Conservation (phyloP, 2,329 filamentous ascomycete genomes). For the Bipolaris victoriae region DNA sequence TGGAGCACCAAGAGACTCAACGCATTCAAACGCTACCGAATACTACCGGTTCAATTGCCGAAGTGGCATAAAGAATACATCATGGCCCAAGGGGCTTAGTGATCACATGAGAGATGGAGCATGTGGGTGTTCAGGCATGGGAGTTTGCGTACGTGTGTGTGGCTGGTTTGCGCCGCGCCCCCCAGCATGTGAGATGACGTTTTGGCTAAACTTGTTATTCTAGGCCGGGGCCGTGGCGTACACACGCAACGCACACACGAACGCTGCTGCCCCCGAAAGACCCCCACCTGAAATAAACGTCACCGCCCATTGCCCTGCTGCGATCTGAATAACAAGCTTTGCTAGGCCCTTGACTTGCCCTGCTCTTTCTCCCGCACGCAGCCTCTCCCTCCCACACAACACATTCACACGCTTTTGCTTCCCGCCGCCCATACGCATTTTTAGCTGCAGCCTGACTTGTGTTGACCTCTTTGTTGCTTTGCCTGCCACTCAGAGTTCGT, state of each 20-base stretch:
- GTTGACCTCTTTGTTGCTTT: neutral
- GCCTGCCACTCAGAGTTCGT: neutral
- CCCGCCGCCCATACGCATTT: neutral
- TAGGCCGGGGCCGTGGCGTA: neutral
- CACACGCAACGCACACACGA: neutral
- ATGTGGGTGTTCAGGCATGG: neutral
- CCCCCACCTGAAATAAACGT: constrained; percentile 9
- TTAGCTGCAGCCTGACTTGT: neutral
- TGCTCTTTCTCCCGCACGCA: neutral
- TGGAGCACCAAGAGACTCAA: neutral
- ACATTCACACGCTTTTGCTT: neutral
- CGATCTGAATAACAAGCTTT: constrained; percentile 23
- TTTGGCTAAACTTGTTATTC: constrained; percentile 18
- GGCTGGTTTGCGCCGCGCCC: neutral
- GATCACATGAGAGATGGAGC: neutral
- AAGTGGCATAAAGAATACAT: neutral
- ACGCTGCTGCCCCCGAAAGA: neutral
- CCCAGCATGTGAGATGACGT: constrained; percentile 15
- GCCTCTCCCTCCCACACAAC: neutral
- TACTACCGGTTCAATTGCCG: neutral
- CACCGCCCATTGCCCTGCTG: constrained; percentile 9
- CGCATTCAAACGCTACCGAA: neutral
- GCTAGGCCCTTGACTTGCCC: constrained; percentile 10
- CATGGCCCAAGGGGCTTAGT: neutral
- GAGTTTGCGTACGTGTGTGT: constrained; percentile 1